Percentiles rank a stretch among this genome's conserved stretches.
phyloP scores from a whole-genome alignment of 208 protist genomes.

The Leishmania braziliensis region DNA sequence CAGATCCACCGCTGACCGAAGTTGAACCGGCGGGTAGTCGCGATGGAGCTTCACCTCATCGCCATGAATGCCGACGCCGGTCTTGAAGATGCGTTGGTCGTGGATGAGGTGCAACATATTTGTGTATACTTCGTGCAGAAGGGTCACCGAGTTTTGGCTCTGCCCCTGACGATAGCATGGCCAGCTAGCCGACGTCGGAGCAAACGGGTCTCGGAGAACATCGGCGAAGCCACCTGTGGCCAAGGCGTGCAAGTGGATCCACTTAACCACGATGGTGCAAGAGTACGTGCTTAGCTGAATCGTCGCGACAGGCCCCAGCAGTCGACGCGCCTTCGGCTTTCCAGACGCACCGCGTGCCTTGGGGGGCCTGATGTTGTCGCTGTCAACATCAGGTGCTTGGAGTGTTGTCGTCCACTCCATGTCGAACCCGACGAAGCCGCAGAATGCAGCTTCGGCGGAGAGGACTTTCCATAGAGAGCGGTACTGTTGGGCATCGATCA shows the following conservation, averaged over 20 bases:
- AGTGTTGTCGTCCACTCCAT: constrained; percentile 61
- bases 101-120: constrained; percentile 33
- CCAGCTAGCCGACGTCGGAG: constrained; percentile 31
- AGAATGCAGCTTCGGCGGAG: constrained; percentile 28
- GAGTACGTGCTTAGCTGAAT: constrained; percentile 57
- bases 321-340: constrained; percentile 8
- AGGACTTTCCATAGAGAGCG: constrained; percentile 31
- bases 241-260: constrained; percentile 41
- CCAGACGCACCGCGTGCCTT: background rate
- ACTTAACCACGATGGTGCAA: constrained; percentile 49
- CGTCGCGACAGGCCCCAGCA: constrained; percentile 43
- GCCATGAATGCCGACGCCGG: constrained; percentile 58
- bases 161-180: constrained; percentile 36
- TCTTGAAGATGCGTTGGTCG: constrained; percentile 35
- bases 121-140: constrained; percentile 24
- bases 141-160: constrained; percentile 15
- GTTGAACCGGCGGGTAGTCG: constrained; percentile 38
- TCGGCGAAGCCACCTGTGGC: constrained; percentile 17
- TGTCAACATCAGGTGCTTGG: background rate
- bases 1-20: constrained; percentile 49
- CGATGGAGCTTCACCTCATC: constrained; percentile 55
- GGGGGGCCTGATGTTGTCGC: background rate
- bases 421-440: constrained; percentile 61
- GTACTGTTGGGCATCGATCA: constrained; percentile 34
- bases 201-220: constrained; percentile 24